A percentile compares a stretch with the other conserved stretches of the same genome.
These are phyloP conservation scores for Diaporthe sp. DNA, from an alignment of 2,329 filamentous ascomycete species.

Conservation along the genomic window DNA sequence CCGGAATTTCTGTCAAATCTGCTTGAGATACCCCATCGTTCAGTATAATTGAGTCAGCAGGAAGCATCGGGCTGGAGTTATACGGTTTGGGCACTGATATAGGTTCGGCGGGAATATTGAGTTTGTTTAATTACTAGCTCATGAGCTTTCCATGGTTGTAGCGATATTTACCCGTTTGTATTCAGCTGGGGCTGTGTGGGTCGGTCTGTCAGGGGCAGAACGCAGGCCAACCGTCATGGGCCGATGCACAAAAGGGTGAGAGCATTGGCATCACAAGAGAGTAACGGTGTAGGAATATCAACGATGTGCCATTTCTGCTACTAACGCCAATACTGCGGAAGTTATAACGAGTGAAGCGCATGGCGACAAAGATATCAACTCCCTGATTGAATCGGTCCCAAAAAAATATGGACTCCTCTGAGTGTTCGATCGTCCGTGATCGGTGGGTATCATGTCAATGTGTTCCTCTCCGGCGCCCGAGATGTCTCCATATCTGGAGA, in stretches of 20 bases:
- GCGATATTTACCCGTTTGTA: not conserved
- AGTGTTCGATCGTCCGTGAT: conserved; percentile 30
- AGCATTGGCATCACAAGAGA: not conserved
- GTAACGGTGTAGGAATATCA: conserved; percentile 9
- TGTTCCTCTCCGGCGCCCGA: conserved; percentile 37
- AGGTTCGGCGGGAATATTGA: not conserved
- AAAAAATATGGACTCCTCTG: conserved; percentile 34
- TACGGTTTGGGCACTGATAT: not conserved
- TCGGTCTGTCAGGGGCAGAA: conserved; percentile 15
- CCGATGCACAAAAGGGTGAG: not conserved
- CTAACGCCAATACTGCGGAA: conserved; percentile 35
- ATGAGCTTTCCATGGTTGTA: conserved; percentile 1
- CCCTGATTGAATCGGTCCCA: conserved; percentile 30
- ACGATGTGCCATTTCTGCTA: conserved; percentile 39
- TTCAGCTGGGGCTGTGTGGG: not conserved
- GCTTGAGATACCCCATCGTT: conserved; percentile 34
- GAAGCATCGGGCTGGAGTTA: conserved; percentile 29
- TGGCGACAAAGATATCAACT: conserved; percentile 36
- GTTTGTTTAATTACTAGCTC: not conserved
- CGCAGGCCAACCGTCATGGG: not conserved
- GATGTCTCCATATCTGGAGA: conserved; percentile 39
- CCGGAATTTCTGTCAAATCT: conserved; percentile 12
- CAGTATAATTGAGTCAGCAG: conserved; percentile 7
- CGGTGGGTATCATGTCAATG: conserved; percentile 38
- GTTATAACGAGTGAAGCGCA: conserved; percentile 37